Percentiles rank a stretch among this genome's conserved stretches.
These are phyloP conservation scores for Calocybe gambosa DNA, from an alignment of 1,284 basidiomycete genomes.

Conservation along the genomic window DNA sequence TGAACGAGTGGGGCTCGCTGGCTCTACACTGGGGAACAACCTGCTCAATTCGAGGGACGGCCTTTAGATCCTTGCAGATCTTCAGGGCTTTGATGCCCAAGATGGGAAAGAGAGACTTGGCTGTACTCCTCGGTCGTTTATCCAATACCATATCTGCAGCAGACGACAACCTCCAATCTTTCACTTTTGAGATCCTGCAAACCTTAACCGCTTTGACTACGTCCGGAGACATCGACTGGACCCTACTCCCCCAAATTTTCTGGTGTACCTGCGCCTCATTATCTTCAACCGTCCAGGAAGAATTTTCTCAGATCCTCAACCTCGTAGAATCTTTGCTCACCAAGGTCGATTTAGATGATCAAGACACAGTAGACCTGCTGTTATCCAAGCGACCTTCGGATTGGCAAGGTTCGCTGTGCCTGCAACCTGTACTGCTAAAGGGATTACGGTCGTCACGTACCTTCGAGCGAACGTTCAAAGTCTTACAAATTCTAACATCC, in stretches of 20 bases:
- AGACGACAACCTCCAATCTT: slow-evolving; percentile 73
- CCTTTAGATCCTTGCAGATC: slow-evolving; percentile 88
- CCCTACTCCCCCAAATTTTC: slow-evolving; percentile 77
- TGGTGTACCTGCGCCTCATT: slow-evolving; percentile 85
- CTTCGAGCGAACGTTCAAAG: slow-evolving; percentile 59
- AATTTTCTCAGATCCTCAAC: slow-evolving; percentile 68
- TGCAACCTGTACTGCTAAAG: slow-evolving; percentile 75
- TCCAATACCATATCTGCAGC: slow-evolving; percentile 80
- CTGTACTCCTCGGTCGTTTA: slow-evolving; percentile 76
- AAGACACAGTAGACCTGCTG: slow-evolving; percentile 55
- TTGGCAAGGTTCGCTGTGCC: slow-evolving; percentile 63
- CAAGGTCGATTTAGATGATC: slow-evolving; percentile 71
- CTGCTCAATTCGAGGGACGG: slow-evolving; percentile 81
- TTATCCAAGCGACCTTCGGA: slow-evolving; percentile 63
- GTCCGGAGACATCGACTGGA: slow-evolving; percentile 49
- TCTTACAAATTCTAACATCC: slow-evolving; percentile 63
- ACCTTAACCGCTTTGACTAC: slow-evolving; percentile 71
- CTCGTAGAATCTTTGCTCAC: slow-evolving; percentile 69
- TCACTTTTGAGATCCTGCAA: slow-evolving; percentile 79
- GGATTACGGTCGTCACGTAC: slow-evolving; percentile 81
- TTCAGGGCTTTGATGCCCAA: slow-evolving; percentile 80
- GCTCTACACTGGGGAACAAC: slow-evolving; percentile 84
- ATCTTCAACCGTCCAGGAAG: slow-evolving; percentile 77
- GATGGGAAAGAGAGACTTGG: slow-evolving; percentile 70
- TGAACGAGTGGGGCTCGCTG: slow-evolving; percentile 75